Conservation (phyloP, 176 grass and related monocot genomes). For the Cocos nucifera region DNA sequence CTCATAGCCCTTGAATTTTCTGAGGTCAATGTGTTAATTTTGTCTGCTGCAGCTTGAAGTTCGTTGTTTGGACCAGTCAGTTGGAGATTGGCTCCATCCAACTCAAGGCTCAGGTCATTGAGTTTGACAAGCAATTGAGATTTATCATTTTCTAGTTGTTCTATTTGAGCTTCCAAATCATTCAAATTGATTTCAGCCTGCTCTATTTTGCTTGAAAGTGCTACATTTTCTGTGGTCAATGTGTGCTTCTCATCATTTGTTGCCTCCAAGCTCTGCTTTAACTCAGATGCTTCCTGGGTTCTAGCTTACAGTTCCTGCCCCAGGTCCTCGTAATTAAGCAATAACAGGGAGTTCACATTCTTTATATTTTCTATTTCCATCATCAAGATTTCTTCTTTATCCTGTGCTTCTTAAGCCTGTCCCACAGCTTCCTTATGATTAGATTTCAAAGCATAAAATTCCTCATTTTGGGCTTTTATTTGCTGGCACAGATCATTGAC, state of each 20-base stretch:
- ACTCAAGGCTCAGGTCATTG: not conserved
- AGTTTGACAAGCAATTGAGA: not conserved
- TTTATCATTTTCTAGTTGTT: conserved; percentile 15
- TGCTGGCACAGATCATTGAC: conserved; percentile 25
- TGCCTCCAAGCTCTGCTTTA: not conserved
- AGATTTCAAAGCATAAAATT: conserved; percentile 24
- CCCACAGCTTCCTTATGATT: conserved; percentile 29
- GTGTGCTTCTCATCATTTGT: not conserved
- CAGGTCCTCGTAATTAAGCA: conserved; percentile 26
- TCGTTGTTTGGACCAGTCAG: conserved; percentile 27
- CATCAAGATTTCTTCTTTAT: conserved; percentile 24
- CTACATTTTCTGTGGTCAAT: not conserved
- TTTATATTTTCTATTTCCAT: conserved; percentile 43
- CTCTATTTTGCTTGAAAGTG: not conserved
- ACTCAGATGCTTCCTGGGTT: not conserved
- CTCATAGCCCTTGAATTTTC: conserved; percentile 26
- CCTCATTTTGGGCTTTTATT: conserved; percentile 24
- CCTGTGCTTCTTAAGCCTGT: conserved; percentile 16
- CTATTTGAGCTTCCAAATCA: conserved; percentile 22
- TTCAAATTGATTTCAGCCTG: not conserved
- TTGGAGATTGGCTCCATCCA: not conserved
- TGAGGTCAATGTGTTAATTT: conserved; percentile 26
- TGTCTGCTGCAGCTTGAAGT: conserved; percentile 21
- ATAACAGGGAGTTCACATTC: conserved; percentile 40
- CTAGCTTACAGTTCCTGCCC: conserved; percentile 7